Percentiles rank a stretch among this genome's conserved stretches.
Conservation (phyloP, 305 asterid genomes). For the Fraxinus floribunda region DNA sequence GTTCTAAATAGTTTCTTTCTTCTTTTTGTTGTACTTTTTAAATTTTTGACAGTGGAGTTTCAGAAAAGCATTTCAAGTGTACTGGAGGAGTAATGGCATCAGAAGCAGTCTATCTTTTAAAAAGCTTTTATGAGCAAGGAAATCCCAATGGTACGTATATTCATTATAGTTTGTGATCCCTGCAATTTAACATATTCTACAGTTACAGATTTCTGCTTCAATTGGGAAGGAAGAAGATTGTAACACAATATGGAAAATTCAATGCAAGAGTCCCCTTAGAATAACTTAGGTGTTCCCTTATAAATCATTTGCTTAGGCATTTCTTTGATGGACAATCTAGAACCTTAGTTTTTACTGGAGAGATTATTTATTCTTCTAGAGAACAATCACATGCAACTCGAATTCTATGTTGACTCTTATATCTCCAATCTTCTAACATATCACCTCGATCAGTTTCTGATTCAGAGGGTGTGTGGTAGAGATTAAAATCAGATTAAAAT, state of each 20-base stretch:
- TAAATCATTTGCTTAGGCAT: not conserved
- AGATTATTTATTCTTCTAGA: not conserved
- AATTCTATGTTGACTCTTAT: not conserved
- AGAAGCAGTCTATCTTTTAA: conserved; percentile 65
- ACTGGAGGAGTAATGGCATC: conserved; percentile 80
- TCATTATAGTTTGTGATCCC: conserved; percentile 21
- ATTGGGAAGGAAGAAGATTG: conserved; percentile 14
- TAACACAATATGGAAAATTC: not conserved
- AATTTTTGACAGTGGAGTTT: conserved; percentile 30
- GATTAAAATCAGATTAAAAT: too few relatives aligned
- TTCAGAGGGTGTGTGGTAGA: too few relatives aligned
- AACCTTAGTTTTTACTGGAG: not conserved
- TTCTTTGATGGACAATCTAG: not conserved
- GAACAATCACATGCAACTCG: not conserved
- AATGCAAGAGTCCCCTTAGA: not conserved
- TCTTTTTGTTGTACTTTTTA: not conserved
- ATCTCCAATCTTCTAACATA: not conserved
- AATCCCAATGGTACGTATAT: conserved; percentile 73
- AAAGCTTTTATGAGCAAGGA: conserved; percentile 86
- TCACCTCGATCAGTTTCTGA: not conserved
- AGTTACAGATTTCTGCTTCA: conserved; percentile 14
- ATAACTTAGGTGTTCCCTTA: not conserved
- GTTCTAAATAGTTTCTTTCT: not conserved
- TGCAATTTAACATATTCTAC: conserved; percentile 11
- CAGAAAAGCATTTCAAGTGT: conserved; percentile 62